Conservation (phyloP, 352 stramenopile species). For the Phytopythium montanum region DNA sequence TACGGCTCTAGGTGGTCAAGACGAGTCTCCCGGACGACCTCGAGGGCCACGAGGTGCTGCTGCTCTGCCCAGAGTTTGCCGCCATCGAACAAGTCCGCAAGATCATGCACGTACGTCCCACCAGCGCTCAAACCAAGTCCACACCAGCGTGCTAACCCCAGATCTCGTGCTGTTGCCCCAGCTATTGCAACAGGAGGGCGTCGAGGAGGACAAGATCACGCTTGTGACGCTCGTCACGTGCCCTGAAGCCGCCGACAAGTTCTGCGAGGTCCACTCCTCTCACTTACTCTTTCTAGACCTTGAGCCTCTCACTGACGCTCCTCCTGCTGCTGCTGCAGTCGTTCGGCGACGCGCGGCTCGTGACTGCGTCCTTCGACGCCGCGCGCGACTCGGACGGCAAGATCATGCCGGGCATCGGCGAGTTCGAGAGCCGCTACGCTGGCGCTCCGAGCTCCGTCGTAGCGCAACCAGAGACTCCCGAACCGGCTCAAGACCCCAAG, state of each 20-base stretch:
- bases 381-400: constrained; percentile 48
- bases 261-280: constrained; percentile 53
- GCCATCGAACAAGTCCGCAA: constrained; percentile 63
- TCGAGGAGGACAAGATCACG: constrained; percentile 75
- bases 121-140: neutral
- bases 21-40: constrained; percentile 55
- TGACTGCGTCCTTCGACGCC: constrained; percentile 75
- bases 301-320: too few species aligned
- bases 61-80: constrained; percentile 65
- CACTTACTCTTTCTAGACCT: too few species aligned
- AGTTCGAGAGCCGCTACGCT: constrained; percentile 74
- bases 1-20: constrained; percentile 32
- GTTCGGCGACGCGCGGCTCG: constrained; percentile 69
- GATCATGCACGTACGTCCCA: constrained; percentile 54
- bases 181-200: constrained; percentile 67
- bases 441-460: constrained; percentile 31
- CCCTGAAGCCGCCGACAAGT: constrained; percentile 70
- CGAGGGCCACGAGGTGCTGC: constrained; percentile 59
- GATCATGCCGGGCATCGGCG: constrained; percentile 71
- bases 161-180: constrained; percentile 12
- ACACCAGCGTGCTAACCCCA: neutral
- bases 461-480: constrained; percentile 22
- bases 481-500: constrained; percentile 19
- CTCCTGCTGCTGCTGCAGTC: constrained; percentile 13
- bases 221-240: constrained; percentile 79